A percentile compares a stretch with the other conserved stretches of the same genome.
Evolutionary conservation across 202 grass and related monocot species (phyloP).

Genomic region (Schoenoplectus tabernaemontani): DNA sequence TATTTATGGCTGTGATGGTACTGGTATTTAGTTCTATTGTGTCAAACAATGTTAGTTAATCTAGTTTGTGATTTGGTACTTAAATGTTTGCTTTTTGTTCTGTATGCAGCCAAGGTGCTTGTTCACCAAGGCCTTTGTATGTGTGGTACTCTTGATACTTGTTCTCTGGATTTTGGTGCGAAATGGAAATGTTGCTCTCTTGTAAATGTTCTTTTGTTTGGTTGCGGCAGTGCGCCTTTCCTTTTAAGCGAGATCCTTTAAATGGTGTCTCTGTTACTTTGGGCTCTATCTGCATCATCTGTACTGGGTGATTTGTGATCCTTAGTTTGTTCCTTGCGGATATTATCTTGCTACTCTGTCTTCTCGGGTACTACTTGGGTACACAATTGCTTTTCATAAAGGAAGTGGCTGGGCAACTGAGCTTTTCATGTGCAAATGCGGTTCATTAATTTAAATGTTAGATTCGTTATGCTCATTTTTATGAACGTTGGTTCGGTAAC

Average conservation of each 20-base stretch:
- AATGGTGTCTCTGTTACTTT: slow-evolving; percentile 13
- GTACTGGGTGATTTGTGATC: slow-evolving; percentile 3
- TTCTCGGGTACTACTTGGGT: not conserved
- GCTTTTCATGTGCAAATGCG: not conserved
- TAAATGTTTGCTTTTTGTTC: slow-evolving; percentile 23
- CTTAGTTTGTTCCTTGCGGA: slow-evolving; percentile 2
- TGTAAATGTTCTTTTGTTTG: slow-evolving; percentile 26
- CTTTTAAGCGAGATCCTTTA: slow-evolving; percentile 16
- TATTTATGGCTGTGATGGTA: slow-evolving; percentile 18
- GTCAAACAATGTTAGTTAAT: slow-evolving; percentile 22
- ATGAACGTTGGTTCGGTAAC: not conserved
- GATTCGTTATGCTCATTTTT: not conserved
- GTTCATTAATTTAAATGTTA: not conserved
- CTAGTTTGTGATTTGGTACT: slow-evolving; percentile 21
- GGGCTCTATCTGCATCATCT: slow-evolving; percentile 10
- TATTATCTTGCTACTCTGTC: not conserved
- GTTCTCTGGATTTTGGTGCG: slow-evolving; percentile 26
- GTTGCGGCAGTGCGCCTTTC: slow-evolving; percentile 2
- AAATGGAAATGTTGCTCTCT: slow-evolving; percentile 22
- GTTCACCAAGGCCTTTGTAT: slow-evolving; percentile 25
- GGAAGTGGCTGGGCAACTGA: not conserved
- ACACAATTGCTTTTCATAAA: not conserved
- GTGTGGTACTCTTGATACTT: slow-evolving; percentile 29
- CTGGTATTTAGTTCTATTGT: slow-evolving; percentile 17
- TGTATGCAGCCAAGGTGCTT: slow-evolving; percentile 35